Percentiles rank a stretch among this genome's conserved stretches.
Conservation (phyloP, 257 asterid genomes). For the Nicotiana obtusifolia region DNA sequence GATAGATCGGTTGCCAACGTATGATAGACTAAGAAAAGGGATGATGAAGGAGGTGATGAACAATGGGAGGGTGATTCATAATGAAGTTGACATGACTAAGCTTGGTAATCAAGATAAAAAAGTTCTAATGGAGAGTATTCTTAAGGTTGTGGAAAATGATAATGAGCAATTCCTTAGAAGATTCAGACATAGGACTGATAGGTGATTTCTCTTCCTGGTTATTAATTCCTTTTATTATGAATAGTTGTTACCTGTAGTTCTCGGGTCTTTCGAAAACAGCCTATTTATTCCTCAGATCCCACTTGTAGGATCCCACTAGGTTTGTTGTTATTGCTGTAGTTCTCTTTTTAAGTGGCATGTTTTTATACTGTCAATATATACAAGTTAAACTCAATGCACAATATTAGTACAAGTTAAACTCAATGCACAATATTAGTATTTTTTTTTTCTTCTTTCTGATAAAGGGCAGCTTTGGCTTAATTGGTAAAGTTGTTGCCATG, state of each 20-base stretch:
- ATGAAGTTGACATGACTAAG: slow-evolving; percentile 53
- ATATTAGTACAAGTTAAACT: not conserved
- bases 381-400: not conserved
- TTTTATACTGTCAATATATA: not conserved
- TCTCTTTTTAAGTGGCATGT: not conserved
- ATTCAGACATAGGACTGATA: slow-evolving; percentile 66
- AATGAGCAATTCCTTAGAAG: slow-evolving; percentile 56
- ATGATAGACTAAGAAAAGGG: slow-evolving; percentile 65
- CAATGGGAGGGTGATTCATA: slow-evolving; percentile 40
- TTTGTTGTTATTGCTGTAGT: too few relatives aligned
- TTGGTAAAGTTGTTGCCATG: too few relatives aligned
- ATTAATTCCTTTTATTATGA: not conserved
- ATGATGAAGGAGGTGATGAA: slow-evolving; percentile 54
- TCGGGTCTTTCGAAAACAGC: not conserved
- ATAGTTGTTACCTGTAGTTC: not conserved
- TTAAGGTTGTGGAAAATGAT: slow-evolving; percentile 67
- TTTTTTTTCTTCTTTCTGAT: not conserved
- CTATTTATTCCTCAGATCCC: too few relatives aligned
- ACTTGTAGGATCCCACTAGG: too few relatives aligned
- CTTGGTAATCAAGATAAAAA: slow-evolving; percentile 63
- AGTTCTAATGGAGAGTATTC: slow-evolving; percentile 54
- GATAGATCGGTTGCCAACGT: slow-evolving; percentile 78
- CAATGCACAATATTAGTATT: not conserved
- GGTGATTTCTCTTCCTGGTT: slow-evolving; percentile 26
- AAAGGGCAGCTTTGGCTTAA: too few relatives aligned